Evolutionary conservation across 129 eudicot species (phyloP), one percentile per base, ranked within the genome.

Genomic region (sunflower (Helianthus annuus)): DNA sequence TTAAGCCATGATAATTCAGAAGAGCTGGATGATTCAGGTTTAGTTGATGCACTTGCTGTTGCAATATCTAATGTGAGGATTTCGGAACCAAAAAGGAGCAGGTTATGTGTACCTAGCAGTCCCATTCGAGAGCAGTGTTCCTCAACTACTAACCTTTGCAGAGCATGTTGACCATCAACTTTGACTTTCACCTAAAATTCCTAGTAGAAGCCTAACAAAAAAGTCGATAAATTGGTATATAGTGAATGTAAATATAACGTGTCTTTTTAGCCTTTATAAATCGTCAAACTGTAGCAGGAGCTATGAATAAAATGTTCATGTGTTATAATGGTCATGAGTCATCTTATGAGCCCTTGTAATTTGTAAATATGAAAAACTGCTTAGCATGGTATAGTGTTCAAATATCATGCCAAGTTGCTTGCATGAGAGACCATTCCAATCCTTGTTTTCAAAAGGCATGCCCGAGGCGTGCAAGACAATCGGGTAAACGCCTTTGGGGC

Each of bases 1-100:
- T 75, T 62, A 12, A 63, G 51, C 40, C 71, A 56, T 13, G 74
- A 53, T 38, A 78, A 64, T 49, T 64, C 83, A 5, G 86, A 76
- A 11, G 85, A 81, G 56, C 78, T 81, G 8, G 97, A 92, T 74
- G 93, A 80, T 40, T 69, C 76, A 6, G 69, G 85, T 58, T 76
- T 89, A 74, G 85, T 92, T 54, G 96, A 92, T 71, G 95, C 86
- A 16, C 87, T 92, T 52, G 77, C 29, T 24, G 29, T 24, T 24
- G 29, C 29, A 24, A 24, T 24, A 24, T 24, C 96, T 1, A 87
- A 78, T 11, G 92, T 87, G 40, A 77, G 88, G 11, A 92, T 92
- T 53, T 92, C 98, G 1, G 96, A 89, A 80, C 90, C 96, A 1
- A 89, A 92, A 70, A 73, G 98, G 66, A 87, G 85, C 70, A 78